A percentile compares a stretch with the other conserved stretches of the same genome.
phyloP scores from a whole-genome alignment of 169 alveolate genomes.

The Plasmodium sp. region DNA sequence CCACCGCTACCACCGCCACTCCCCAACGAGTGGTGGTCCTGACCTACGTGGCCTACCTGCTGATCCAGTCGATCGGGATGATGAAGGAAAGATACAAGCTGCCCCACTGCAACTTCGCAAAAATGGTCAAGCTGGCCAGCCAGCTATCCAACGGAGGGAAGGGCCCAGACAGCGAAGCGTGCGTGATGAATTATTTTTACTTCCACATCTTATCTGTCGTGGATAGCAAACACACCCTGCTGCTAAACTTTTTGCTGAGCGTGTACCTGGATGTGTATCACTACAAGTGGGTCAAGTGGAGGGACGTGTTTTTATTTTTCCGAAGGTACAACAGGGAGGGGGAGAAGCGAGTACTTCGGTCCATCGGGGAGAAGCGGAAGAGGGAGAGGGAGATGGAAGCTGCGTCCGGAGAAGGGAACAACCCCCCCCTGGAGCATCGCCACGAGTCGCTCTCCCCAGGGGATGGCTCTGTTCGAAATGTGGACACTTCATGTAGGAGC shows the following conservation, averaged over 20 bases:
- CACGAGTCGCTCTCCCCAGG: neutral
- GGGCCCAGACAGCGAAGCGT: neutral
- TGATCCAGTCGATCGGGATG: neutral
- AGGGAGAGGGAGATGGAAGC: neutral
- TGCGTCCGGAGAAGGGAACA: neutral
- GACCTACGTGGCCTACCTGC: conserved; percentile 5
- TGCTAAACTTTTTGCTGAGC: conserved; percentile 9
- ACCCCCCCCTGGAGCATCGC: neutral
- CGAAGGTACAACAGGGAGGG: neutral
- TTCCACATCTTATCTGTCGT: conserved; percentile 7
- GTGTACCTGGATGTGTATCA: conserved; percentile 19
- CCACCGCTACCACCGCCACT: no score
- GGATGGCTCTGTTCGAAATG: neutral
- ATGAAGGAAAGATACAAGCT: neutral
- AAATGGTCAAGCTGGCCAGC: conserved; percentile 4
- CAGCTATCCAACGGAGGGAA: neutral
- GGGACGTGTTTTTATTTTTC: conserved; percentile 47
- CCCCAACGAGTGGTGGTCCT: neutral
- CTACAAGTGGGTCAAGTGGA: conserved; percentile 1
- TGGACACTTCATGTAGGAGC: neutral
- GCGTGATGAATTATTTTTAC: conserved; percentile 5
- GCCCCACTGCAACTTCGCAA: neutral
- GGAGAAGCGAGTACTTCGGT: neutral
- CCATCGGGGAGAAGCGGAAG: neutral
- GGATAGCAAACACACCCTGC: neutral